Base-by-base conservation (phyloP, 495 filamentous ascomycete genomes). In the Clavariopsis aquatica region DNA sequence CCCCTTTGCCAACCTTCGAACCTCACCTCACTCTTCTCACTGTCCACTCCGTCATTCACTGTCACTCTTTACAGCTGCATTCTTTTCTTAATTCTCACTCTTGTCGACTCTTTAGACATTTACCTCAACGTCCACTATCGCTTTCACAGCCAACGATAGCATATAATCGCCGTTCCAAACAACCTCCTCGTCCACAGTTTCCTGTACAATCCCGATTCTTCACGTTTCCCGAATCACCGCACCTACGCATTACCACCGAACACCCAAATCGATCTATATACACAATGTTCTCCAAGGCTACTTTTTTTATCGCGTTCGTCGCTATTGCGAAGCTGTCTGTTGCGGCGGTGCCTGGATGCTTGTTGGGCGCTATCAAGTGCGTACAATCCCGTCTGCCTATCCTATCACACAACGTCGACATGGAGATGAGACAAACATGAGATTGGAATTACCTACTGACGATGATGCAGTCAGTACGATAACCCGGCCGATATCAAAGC, bases 311-410 rank as follows among this genome's bases (percentile, higher is more conserved):
- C 49, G 71, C 70, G 29, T 60, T 76, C 58, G 58, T 72, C 51
- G 73, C 76, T n/a, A 57, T 68, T n/a, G 65, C 75, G 27, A 71
- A 76, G 34, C 59, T 76, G 61, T 70, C 63, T 17, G 69, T 73
- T 26, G 77, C 78, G 13, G 64, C 69, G 24, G 75, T 77, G 12
- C 78, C 78, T 23, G 75, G 70, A 36, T 79, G 78, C 66, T 60
- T 79, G 22, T 65, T 79, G 28, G 74, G 72, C 65, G 78, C 76
- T 36, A 61, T 79, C 49, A 76, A 77, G 76, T 77, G 73, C 55
- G 71, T 20, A 26, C 47, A 51, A 9, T 13, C 23, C 23, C 47
- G 22, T 17, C 22, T 12, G 4, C 19, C 10, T 19, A 10, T 17
- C 19, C 15, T 24, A 36, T 20, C 31, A 27, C 8, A 15, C 12